Base-by-base conservation (phyloP, 768 basidiomycete genomes). In the Mycena filopes region DNA sequence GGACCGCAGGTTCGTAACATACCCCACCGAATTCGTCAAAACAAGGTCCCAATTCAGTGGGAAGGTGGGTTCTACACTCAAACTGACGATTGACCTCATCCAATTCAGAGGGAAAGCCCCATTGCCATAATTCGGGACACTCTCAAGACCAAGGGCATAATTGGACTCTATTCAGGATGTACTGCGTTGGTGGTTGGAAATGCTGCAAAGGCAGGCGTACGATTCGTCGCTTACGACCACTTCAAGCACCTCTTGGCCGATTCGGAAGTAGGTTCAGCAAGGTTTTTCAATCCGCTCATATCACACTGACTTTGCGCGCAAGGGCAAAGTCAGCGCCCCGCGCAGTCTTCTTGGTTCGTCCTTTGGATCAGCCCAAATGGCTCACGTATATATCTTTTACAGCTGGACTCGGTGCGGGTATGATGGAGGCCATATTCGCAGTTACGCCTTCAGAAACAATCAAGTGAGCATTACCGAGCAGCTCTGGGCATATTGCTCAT, bases 371-470 rank as follows among this genome's bases (percentile, higher is more conserved):
- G 6, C 61, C 8, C n/a, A 28, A n/a, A 38, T 54, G n/a, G 18
- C 40, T 12, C 8, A 53, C 69, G 26, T 42, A 50, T 40, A 36
- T 18, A 10, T 46, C 15, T n/a, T 42, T 26, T 40, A 11, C 71
- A 88, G 92, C 93, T 63, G 92, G 93, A 31, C 79, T 94, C 13
- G 91, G 91, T 31, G 97, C 97, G 2, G 97, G 97, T 4, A 87
- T 95, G 88, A 91, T 83, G 72, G 97, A 99, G 77, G 95, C 97
- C 1, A 75, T 98, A 23, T 87, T 98, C 60, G 97, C 97, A 2
- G 97, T 99, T 4, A 99, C 97, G 0, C 97, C 97, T 3, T 96
- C 94, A 15, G 97, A 99, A 77, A 99, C 97, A 0, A 98, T 99
- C 83, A 99, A 99, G 97, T 96, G 50, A 43, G 92, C 78, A 2